Percentiles rank a stretch among this genome's conserved stretches.
Evolutionary conservation across 2,329 filamentous ascomycete genomes (phyloP).

Genomic region (Plectosphaerella cucumerina): DNA sequence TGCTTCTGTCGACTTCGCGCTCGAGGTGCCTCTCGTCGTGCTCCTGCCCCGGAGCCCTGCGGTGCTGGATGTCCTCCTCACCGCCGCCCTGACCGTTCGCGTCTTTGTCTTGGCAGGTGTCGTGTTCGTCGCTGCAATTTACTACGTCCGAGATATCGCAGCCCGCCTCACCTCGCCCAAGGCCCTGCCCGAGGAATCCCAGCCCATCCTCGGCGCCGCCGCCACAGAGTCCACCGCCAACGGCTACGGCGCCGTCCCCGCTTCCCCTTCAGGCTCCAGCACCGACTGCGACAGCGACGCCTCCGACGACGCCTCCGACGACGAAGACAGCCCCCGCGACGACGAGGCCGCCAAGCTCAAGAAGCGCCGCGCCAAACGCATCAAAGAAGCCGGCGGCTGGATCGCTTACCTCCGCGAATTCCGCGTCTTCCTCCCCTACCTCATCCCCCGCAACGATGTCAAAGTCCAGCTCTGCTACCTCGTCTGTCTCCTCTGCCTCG

Average conservation of each 20-base stretch:
- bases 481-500: slow-evolving; percentile 17
- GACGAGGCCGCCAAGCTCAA: slow-evolving; percentile 19
- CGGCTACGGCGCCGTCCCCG: slow-evolving; percentile 1
- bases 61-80: neutral
- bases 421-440: slow-evolving; percentile 22
- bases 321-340: slow-evolving; percentile 15
- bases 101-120: neutral
- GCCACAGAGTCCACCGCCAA: neutral
- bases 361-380: slow-evolving; percentile 17
- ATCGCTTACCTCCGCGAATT: slow-evolving; percentile 24
- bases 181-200: neutral
- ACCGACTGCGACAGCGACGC: neutral
- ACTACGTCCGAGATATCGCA: neutral
- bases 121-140: neutral
- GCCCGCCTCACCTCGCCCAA: neutral
- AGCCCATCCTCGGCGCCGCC: neutral
- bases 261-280: neutral
- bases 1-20: neutral
- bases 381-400: slow-evolving; percentile 25
- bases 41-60: neutral
- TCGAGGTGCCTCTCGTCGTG: neutral
- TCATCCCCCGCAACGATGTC: slow-evolving; percentile 23
- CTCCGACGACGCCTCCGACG: slow-evolving; percentile 4
- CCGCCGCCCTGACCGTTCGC: neutral
- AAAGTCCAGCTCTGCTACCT: slow-evolving; percentile 24